Percentiles rank a stretch among this genome's conserved stretches.
Conservation (phyloP, 345 rosid species). For the Pistacia integerrima region DNA sequence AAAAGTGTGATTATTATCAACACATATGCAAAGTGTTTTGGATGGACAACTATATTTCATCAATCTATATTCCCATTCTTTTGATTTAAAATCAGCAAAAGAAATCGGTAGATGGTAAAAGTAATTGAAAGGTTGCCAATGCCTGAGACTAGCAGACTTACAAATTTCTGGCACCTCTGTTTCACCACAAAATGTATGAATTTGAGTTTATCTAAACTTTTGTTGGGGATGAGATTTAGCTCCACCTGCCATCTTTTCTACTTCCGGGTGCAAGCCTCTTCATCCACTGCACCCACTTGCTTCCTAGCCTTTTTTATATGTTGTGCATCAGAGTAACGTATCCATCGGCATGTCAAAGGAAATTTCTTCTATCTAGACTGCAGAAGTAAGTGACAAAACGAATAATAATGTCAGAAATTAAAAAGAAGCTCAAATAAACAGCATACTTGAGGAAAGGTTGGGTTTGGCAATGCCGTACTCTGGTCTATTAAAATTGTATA, state of each 20-base stretch:
- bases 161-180: slow-evolving; percentile 8
- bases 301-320: background rate
- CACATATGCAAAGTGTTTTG: background rate
- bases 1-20: background rate
- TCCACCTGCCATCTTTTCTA: background rate
- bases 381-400: background rate
- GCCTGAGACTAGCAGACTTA: background rate
- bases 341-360: background rate
- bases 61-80: background rate
- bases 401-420: background rate
- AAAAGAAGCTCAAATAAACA: background rate
- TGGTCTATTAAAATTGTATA: background rate
- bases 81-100: background rate
- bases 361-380: background rate
- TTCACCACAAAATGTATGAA: slow-evolving; percentile 10
- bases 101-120: slow-evolving; percentile 9
- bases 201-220: background rate
- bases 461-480: slow-evolving; percentile 13
- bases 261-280: background rate
- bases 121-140: background rate
- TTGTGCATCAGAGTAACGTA: no score
- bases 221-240: background rate
- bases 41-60: background rate
- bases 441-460: background rate
- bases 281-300: background rate